Evolutionary conservation across 1,139 yeast genomes (phyloP).

Genomic region (Blastobotrys petasosporus): DNA sequence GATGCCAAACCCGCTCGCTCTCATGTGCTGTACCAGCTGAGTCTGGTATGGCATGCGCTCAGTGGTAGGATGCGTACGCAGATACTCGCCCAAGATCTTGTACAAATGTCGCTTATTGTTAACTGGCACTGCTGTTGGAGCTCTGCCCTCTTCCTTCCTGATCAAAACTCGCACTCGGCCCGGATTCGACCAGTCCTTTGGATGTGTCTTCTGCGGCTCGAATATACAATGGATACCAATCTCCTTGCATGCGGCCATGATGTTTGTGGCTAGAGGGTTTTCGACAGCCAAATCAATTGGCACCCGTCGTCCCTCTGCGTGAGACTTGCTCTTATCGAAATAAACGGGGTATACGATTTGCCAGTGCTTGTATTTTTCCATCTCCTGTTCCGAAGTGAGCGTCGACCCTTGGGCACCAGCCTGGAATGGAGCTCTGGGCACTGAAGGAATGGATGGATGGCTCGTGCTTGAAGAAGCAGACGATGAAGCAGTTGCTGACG

Average conservation of each 20-base stretch:
- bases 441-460: too few species aligned
- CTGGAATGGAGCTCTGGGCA: conserved; percentile 2
- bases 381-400: conserved; percentile 37
- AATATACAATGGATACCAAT: conserved; percentile 34
- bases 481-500: conserved; percentile 1
- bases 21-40: conserved; percentile 42
- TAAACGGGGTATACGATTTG: conserved; percentile 86
- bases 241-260: conserved; percentile 58
- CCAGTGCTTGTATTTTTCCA: conserved; percentile 57
- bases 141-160: conserved; percentile 38
- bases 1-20: conserved; percentile 39
- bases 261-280: conserved; percentile 80
- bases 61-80: conserved; percentile 67
- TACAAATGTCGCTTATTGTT: conserved; percentile 64
- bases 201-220: conserved; percentile 77
- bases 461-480: conserved; percentile 7
- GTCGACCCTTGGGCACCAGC: neutral
- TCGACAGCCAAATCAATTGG: conserved; percentile 59
- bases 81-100: conserved; percentile 53
- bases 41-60: conserved; percentile 54
- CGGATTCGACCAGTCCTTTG: conserved; percentile 96
- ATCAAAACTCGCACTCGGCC: conserved; percentile 80
- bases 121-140: conserved; percentile 22
- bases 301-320: conserved; percentile 80
- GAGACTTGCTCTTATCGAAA: conserved; percentile 73